These are phyloP conservation scores for Clitocybe nebularis DNA, from an alignment of 1,284 basidiomycete species.

Conservation along the genomic window DNA sequence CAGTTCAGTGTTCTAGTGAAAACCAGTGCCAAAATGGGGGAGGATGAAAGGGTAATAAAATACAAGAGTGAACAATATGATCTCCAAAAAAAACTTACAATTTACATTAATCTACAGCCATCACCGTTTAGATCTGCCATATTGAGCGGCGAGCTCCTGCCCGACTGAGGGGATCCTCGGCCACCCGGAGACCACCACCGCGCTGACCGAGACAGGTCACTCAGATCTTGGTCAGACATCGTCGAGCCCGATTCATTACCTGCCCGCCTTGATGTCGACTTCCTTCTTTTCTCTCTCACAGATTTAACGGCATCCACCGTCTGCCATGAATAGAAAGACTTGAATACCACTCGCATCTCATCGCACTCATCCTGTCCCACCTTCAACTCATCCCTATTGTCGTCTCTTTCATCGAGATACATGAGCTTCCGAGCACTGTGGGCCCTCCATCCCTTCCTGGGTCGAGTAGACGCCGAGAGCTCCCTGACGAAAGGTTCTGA, in stretches of 20 bases:
- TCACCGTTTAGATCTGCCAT: constrained; percentile 33
- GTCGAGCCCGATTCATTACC: constrained; percentile 30
- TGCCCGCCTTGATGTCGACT: constrained; percentile 34
- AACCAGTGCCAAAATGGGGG: not conserved
- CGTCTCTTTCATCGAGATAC: constrained; percentile 66
- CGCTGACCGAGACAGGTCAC: constrained; percentile 17
- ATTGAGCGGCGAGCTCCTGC: constrained; percentile 31
- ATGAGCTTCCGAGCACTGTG: constrained; percentile 62
- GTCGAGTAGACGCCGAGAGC: constrained; percentile 50
- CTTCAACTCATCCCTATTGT: constrained; percentile 49
- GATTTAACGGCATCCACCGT: constrained; percentile 69
- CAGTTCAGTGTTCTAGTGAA: not conserved
- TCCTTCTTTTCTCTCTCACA: constrained; percentile 58
- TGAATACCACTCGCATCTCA: constrained; percentile 65
- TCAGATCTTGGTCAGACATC: constrained; percentile 11
- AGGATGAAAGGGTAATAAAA: constrained; percentile 5
- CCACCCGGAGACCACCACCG: constrained; percentile 42
- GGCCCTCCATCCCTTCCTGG: constrained; percentile 68
- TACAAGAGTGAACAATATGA: constrained; percentile 11
- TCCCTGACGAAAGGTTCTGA: constrained; percentile 61
- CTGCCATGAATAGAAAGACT: constrained; percentile 87
- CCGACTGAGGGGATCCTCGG: constrained; percentile 26
- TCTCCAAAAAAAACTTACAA: constrained; percentile 11
- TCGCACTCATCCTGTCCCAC: constrained; percentile 76
- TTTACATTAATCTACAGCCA: constrained; percentile 40